phyloP scores from a whole-genome alignment of 192 early-diverging fungal species.

The Neocallimastix lanati region DNA sequence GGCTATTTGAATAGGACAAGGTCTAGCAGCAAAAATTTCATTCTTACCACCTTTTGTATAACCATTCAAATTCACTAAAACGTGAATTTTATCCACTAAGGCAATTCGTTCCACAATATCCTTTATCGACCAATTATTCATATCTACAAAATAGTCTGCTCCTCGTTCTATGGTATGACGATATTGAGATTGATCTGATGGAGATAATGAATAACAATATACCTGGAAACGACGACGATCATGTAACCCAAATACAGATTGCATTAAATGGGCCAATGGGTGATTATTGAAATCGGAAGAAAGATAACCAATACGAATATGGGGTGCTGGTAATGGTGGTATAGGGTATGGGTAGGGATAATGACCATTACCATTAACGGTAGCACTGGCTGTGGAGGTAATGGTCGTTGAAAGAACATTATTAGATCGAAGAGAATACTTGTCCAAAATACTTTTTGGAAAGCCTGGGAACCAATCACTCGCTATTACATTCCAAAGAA shows the following conservation, averaged over 20 bases:
- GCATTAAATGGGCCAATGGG: slow-evolving; percentile 81
- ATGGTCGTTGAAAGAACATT: neutral
- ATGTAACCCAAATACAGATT: slow-evolving; percentile 87
- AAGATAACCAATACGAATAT: slow-evolving; percentile 68
- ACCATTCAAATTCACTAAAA: slow-evolving; percentile 83
- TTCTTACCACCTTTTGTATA: slow-evolving; percentile 93
- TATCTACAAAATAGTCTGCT: slow-evolving; percentile 63
- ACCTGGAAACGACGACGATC: slow-evolving; percentile 50
- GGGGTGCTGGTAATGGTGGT: slow-evolving; percentile 46
- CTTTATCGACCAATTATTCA: slow-evolving; percentile 46
- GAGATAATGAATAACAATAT: slow-evolving; percentile 68
- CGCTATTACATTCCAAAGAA: slow-evolving; percentile 46
- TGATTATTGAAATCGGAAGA: slow-evolving; percentile 90
- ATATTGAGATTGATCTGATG: slow-evolving; percentile 56
- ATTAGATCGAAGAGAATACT: neutral
- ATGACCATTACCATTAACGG: neutral
- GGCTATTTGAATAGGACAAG: slow-evolving; percentile 69
- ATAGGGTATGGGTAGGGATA: slow-evolving; percentile 50
- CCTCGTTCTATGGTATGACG: slow-evolving; percentile 62
- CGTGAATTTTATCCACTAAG: slow-evolving; percentile 55
- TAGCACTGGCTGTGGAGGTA: neutral
- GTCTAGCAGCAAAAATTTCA: slow-evolving; percentile 82
- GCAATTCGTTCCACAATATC: slow-evolving; percentile 57
- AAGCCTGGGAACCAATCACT: slow-evolving; percentile 34
- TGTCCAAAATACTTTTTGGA: slow-evolving; percentile 16